Conservation (phyloP, 768 basidiomycete species). For the Naematelia encephala region DNA sequence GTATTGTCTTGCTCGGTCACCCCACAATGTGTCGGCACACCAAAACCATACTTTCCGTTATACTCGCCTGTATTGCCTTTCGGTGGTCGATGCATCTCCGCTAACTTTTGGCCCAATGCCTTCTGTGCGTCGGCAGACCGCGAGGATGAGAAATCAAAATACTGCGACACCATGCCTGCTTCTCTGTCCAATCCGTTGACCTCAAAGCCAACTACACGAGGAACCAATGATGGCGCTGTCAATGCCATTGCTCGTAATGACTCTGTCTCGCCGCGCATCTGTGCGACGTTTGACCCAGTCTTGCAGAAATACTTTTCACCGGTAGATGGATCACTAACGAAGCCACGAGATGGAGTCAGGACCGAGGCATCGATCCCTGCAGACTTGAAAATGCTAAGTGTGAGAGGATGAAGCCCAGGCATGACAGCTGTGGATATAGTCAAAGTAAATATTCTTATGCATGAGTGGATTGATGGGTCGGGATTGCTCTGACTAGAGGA, state of each 20-base stretch:
- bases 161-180: conserved; percentile 38
- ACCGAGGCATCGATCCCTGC: conserved; percentile 3
- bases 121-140: conserved; percentile 14
- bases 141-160: conserved; percentile 22
- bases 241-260: conserved; percentile 2
- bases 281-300: conserved; percentile 9
- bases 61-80: conserved; percentile 11
- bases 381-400: conserved; percentile 4
- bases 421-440: neutral
- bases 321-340: neutral
- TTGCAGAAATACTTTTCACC: conserved; percentile 4
- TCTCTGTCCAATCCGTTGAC: conserved; percentile 10
- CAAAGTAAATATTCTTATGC: neutral
- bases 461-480: neutral
- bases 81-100: conserved; percentile 34
- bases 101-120: conserved; percentile 33
- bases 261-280: conserved; percentile 15
- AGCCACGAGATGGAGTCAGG: conserved; percentile 1
- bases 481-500: neutral
- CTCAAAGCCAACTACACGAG: conserved; percentile 22
- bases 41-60: conserved; percentile 33
- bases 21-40: conserved; percentile 44
- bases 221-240: conserved; percentile 15
- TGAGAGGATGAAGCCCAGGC: conserved; percentile 6
- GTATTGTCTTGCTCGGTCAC: conserved; percentile 48